These are phyloP conservation scores for Exophiala calicioides DNA, from an alignment of 2,329 filamentous ascomycete species.

Conservation along the genomic window DNA sequence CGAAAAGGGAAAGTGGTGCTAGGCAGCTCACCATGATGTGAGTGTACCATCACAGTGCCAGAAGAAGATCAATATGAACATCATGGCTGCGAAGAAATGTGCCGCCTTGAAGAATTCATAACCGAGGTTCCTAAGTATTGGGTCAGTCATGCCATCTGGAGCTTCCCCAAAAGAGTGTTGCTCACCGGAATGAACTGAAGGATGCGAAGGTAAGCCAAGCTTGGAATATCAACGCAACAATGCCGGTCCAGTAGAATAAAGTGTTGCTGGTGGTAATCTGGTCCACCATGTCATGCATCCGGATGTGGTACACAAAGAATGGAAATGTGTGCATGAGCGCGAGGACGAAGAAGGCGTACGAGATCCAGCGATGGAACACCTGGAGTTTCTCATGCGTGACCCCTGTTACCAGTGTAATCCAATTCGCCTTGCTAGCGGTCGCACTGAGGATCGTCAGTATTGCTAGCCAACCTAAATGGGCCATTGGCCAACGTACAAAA, in stretches of 20 bases:
- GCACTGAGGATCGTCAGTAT: conserved; percentile 36
- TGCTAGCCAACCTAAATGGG: conserved; percentile 11
- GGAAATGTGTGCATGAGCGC: conserved; percentile 62
- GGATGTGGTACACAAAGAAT: conserved; percentile 56
- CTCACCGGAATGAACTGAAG: conserved; percentile 52
- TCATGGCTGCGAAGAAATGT: conserved; percentile 54
- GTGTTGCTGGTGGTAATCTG: conserved; percentile 44
- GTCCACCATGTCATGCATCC: conserved; percentile 50
- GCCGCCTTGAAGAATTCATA: conserved; percentile 65
- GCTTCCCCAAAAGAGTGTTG: neutral
- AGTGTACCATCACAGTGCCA: conserved; percentile 60
- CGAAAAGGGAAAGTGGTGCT: neutral
- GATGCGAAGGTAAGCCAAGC: conserved; percentile 59
- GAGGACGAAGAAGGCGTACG: conserved; percentile 58
- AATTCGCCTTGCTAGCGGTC: conserved; percentile 57
- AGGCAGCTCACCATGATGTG: conserved; percentile 55
- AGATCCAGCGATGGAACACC: conserved; percentile 57
- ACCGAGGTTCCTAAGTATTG: conserved; percentile 47
- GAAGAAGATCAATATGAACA: conserved; percentile 63
- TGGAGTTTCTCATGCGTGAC: conserved; percentile 60
- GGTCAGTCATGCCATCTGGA: conserved; percentile 3
- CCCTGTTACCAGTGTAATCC: conserved; percentile 56
- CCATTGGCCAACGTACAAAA: conserved; percentile 39
- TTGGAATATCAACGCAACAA: conserved; percentile 56
- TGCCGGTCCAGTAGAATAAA: conserved; percentile 56